phyloP scores from a whole-genome alignment of 768 basidiomycete genomes.

The Phylloporus rhodoxanthus region DNA sequence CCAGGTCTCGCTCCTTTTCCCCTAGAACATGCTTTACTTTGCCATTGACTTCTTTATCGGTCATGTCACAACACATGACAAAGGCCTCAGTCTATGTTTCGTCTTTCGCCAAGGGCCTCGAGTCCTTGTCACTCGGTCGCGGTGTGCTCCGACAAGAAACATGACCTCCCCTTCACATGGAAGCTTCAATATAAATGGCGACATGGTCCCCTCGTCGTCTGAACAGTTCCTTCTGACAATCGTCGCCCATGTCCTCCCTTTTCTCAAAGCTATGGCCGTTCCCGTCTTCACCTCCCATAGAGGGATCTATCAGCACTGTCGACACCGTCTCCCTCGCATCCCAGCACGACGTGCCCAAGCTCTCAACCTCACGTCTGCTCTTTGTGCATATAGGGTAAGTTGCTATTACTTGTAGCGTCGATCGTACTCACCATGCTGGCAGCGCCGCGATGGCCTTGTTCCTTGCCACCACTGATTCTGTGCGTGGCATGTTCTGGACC shows the following conservation, averaged over 20 bases:
- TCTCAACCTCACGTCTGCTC: slow-evolving; percentile 55
- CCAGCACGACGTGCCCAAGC: slow-evolving; percentile 14
- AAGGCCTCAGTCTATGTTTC: slow-evolving; percentile 20
- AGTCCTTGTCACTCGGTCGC: slow-evolving; percentile 10
- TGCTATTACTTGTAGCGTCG: background rate
- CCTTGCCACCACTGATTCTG: slow-evolving; percentile 82
- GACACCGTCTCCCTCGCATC: slow-evolving; percentile 25
- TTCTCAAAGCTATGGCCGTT: slow-evolving; percentile 6
- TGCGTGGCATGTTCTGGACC: slow-evolving; percentile 32
- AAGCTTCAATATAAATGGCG: slow-evolving; percentile 28
- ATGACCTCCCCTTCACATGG: slow-evolving; percentile 17
- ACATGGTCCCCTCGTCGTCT: background rate
- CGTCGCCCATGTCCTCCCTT: slow-evolving; percentile 15
- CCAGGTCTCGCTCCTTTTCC: slow-evolving; percentile 7
- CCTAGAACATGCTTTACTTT: slow-evolving; percentile 16
- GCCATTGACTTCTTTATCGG: slow-evolving; percentile 22
- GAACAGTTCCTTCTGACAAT: slow-evolving; percentile 4
- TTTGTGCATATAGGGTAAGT: slow-evolving; percentile 64
- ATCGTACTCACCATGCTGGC: slow-evolving; percentile 13
- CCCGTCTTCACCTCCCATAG: slow-evolving; percentile 7
- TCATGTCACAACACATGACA: slow-evolving; percentile 24
- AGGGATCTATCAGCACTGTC: slow-evolving; percentile 16
- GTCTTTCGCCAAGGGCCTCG: slow-evolving; percentile 24
- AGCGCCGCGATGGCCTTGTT: slow-evolving; percentile 79
- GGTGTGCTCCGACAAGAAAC: slow-evolving; percentile 16